These are phyloP conservation scores for Cordia subcordata DNA, from an alignment of 257 asterid species.

Conservation along the genomic window DNA sequence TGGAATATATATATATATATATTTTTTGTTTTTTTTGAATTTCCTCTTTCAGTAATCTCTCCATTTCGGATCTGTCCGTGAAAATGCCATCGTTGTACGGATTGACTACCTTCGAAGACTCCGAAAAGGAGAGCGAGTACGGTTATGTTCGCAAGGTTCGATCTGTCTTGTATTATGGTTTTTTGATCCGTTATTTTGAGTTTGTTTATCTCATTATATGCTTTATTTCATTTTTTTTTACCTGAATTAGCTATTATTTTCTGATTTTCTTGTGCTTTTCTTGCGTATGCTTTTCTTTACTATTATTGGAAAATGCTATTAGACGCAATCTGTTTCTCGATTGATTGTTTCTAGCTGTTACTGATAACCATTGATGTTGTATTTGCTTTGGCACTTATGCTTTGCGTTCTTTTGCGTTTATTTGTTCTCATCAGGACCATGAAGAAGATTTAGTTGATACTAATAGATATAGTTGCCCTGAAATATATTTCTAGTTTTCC, in stretches of 20 bases:
- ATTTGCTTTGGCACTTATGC: neutral
- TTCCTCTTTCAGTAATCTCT: neutral
- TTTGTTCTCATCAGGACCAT: neutral
- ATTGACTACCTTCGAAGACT: constrained; percentile 97
- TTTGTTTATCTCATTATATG: neutral
- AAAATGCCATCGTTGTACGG: constrained; percentile 73
- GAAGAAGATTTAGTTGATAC: too few species aligned
- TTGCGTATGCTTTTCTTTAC: neutral
- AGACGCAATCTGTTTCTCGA: neutral
- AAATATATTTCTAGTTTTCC: neutral
- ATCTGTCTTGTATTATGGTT: constrained; percentile 5
- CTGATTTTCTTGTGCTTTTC: neutral
- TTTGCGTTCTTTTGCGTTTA: neutral
- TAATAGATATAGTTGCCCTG: too few species aligned
- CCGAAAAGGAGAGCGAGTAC: constrained; percentile 99
- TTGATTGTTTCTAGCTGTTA: neutral
- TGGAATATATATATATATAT: neutral
- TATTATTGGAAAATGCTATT: neutral
- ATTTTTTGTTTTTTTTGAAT: too few species aligned
- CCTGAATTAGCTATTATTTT: neutral
- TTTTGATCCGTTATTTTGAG: constrained; percentile 3
- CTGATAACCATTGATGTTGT: neutral
- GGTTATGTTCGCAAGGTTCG: constrained; percentile 95
- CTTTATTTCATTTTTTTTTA: too few species aligned
- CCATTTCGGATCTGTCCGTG: constrained; percentile 12